Base-by-base conservation (phyloP, 257 asterid species). In the Leonotis leonurus region DNA sequence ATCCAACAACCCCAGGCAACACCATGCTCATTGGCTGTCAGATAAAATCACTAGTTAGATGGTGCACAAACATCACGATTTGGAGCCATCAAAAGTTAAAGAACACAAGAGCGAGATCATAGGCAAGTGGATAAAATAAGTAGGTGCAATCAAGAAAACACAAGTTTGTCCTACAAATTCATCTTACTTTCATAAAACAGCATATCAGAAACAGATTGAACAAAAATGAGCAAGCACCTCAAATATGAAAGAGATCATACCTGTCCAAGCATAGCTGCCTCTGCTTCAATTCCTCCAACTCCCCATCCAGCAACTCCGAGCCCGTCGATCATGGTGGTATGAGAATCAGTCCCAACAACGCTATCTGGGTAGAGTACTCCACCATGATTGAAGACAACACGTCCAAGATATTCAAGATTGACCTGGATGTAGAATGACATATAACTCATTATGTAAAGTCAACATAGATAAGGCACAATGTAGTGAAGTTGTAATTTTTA, bases 221-320 rank as follows among this genome's bases (percentile, higher is more conserved):
- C 26, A 32, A 5, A 32, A 30, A 52, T 43, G 18, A 62, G 43
- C 46, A 22, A 64, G 37, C 4, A 18, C 50, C 20, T 46, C 68
- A 6, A 26, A 57, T 30, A 62, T 49, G 20, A 62, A 12, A 35
- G 43, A 56, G 16, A 54, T 46, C 22, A 57, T 78, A 88, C 96
- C 95, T 92, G 96, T 16, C 98, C 97, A 81, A 92, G 96, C 98
- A 88, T 92, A 30, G 95, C 85, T 36, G 96, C 96, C 78, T 91
- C 98, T 22, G 98, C 98, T 80, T 91, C 98, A 62, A 91, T 91
- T 66, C 96, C 98, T 66, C 98, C 98, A 37, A 91, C 98, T 22
- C 98, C 98, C 96, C 98, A 91, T 66, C 98, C 98, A 66, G 96
- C 95, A 79, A 91, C 96, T 53, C 96, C 95, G 44, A 91, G 57